Evolutionary conservation across 306 rosid species (phyloP).

Genomic region (Ammopiptanthus mongolicus): DNA sequence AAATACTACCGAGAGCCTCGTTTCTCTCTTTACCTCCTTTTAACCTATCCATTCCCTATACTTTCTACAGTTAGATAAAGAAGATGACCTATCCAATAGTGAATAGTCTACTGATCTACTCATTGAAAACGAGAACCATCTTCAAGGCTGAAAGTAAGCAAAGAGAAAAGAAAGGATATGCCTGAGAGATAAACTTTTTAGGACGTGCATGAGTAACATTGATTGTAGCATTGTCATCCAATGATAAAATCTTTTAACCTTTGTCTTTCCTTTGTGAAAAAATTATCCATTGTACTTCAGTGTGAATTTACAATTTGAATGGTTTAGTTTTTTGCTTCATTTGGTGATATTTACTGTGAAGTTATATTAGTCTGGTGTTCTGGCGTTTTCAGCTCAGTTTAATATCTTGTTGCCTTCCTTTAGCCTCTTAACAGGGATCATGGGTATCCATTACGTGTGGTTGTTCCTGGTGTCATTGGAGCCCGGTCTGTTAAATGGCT

Average conservation of each 20-base stretch:
- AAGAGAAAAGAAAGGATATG: background rate
- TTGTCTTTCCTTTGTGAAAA: background rate
- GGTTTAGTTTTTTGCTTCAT: background rate
- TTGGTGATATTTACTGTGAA: background rate
- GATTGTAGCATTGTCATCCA: background rate
- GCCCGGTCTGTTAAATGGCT: slow-evolving; percentile 99
- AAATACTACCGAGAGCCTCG: background rate
- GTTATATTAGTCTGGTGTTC: background rate
- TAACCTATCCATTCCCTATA: background rate
- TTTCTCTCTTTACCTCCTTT: background rate
- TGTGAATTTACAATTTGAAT: background rate
- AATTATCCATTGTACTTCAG: background rate
- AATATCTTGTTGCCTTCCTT: slow-evolving; percentile 15
- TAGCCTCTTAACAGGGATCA: slow-evolving; percentile 93
- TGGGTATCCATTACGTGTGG: slow-evolving; percentile 82
- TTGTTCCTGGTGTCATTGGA: slow-evolving; percentile 96
- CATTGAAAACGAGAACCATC: background rate
- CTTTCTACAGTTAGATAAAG: background rate
- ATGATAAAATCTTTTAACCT: background rate
- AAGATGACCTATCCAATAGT: background rate
- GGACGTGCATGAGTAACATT: background rate
- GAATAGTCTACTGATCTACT: background rate
- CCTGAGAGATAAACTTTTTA: background rate
- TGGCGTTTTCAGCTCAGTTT: slow-evolving; percentile 10
- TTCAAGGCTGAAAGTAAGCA: background rate